phyloP scores from a whole-genome alignment of 257 asterid species.

The Hygrophila difformis region DNA sequence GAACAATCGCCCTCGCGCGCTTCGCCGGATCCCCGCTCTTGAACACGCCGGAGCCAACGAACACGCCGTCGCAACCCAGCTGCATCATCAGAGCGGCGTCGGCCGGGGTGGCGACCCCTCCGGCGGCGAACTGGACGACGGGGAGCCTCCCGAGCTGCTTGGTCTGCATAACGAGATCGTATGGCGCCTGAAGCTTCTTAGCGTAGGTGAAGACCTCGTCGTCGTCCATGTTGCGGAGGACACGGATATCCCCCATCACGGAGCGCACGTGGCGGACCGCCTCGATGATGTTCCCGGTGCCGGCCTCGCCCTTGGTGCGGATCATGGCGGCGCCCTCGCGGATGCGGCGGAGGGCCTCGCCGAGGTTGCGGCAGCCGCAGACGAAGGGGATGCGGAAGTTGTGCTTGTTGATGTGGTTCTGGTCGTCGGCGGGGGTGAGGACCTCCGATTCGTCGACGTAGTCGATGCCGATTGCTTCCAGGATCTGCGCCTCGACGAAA shows the following conservation, averaged over 20 bases:
- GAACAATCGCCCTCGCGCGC: conserved; percentile 9
- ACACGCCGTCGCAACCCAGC: conserved; percentile 14
- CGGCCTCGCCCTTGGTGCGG: conserved; percentile 66
- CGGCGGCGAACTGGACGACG: conserved; percentile 9
- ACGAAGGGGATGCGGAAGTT: conserved; percentile 65
- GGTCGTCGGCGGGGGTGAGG: conserved; percentile 53
- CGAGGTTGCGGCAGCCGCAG: conserved; percentile 67
- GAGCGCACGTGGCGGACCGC: conserved; percentile 66
- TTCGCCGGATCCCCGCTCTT: conserved; percentile 13
- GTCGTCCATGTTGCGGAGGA: conserved; percentile 15
- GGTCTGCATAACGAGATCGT: conserved; percentile 13
- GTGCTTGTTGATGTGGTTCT: conserved; percentile 58
- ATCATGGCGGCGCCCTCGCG: conserved; percentile 77
- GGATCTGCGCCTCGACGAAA: conserved; percentile 71
- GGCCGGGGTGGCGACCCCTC: conserved; percentile 9
- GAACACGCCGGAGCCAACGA: conserved; percentile 10
- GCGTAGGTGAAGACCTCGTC: conserved; percentile 13
- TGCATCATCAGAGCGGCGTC: conserved; percentile 12
- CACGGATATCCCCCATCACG: conserved; percentile 59
- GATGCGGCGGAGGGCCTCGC: conserved; percentile 60
- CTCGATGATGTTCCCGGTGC: conserved; percentile 57
- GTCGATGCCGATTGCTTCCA: conserved; percentile 57
- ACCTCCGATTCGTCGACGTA: conserved; percentile 70
- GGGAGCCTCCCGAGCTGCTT: conserved; percentile 12
- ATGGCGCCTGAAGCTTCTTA: conserved; percentile 11